Evolutionary conservation across 805 yeast species (phyloP).

Genomic region (Teunomyces atbi): DNA sequence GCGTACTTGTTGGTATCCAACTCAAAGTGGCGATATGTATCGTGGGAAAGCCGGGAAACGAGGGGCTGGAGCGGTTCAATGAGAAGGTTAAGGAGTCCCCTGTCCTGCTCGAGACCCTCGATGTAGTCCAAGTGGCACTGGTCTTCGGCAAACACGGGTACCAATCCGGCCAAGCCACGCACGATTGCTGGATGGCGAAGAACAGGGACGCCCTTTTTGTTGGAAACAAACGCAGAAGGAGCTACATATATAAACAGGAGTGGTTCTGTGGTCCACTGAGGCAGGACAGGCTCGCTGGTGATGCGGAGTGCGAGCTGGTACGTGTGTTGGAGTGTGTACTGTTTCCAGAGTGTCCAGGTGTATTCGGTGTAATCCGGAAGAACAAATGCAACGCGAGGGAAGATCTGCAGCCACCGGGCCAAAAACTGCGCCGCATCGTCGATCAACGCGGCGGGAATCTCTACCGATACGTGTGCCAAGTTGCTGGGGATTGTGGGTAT

Average conservation of each 20-base stretch:
- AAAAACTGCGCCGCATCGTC: not conserved
- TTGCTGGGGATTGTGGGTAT: not conserved
- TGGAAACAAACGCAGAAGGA: not conserved
- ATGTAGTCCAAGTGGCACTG: not conserved
- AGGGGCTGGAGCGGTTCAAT: constrained; percentile 74
- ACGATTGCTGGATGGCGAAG: not conserved
- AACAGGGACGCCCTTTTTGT: not conserved
- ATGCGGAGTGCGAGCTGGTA: not conserved
- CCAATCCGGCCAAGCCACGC: not conserved
- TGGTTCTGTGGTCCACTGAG: not conserved
- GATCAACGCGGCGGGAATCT: not conserved
- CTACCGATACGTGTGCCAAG: not conserved
- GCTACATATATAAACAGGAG: not conserved
- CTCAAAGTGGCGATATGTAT: constrained; percentile 69
- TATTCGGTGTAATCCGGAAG: not conserved
- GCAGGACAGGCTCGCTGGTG: not conserved
- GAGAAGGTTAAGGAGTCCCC: constrained; percentile 6
- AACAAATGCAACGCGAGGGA: not conserved
- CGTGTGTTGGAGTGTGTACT: not conserved
- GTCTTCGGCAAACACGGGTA: not conserved
- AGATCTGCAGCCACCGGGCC: not conserved
- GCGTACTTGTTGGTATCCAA: constrained; percentile 67
- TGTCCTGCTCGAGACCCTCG: not conserved
- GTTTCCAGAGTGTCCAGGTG: not conserved
- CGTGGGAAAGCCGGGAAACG: constrained; percentile 50